A percentile compares a stretch with the other conserved stretches of the same genome.
These are phyloP conservation scores for Salix udensis DNA, from an alignment of 345 rosid genomes.

Conservation along the genomic window DNA sequence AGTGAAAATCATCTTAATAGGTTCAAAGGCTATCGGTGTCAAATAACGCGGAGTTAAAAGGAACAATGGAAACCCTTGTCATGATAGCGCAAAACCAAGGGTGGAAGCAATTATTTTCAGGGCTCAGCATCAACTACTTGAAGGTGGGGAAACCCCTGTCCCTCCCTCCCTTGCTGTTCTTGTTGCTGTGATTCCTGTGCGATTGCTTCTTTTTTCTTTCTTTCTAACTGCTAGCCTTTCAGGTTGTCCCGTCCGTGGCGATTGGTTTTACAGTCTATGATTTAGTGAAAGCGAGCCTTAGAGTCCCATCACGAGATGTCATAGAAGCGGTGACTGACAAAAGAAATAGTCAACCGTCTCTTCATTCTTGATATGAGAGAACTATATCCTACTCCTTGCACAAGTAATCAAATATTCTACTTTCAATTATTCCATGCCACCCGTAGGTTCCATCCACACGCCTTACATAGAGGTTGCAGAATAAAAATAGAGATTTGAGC, in stretches of 20 bases:
- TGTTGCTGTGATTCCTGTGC: neutral
- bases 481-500: neutral
- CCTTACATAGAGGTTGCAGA: neutral
- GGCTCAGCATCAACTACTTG: slow-evolving; percentile 84
- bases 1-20: slow-evolving; percentile 30
- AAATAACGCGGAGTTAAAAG: slow-evolving; percentile 45
- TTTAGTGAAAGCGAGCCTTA: slow-evolving; percentile 64
- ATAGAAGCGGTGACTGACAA: slow-evolving; percentile 49
- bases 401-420: neutral
- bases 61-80: slow-evolving; percentile 68
- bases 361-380: slow-evolving; percentile 35
- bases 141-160: slow-evolving; percentile 43
- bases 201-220: neutral
- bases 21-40: slow-evolving; percentile 60
- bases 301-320: slow-evolving; percentile 78
- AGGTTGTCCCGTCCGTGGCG: slow-evolving; percentile 94
- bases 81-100: slow-evolving; percentile 69
- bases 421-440: slow-evolving; percentile 31
- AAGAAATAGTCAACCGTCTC: slow-evolving; percentile 45
- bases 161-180: neutral
- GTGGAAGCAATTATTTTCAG: slow-evolving; percentile 95
- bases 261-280: slow-evolving; percentile 94
- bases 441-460: slow-evolving; percentile 1
- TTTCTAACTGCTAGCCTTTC: neutral
- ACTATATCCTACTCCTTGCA: neutral